Evolutionary conservation across 768 basidiomycete genomes (phyloP), one percentile per base, ranked within the genome.

Genomic region (Termitomyces sp.): DNA sequence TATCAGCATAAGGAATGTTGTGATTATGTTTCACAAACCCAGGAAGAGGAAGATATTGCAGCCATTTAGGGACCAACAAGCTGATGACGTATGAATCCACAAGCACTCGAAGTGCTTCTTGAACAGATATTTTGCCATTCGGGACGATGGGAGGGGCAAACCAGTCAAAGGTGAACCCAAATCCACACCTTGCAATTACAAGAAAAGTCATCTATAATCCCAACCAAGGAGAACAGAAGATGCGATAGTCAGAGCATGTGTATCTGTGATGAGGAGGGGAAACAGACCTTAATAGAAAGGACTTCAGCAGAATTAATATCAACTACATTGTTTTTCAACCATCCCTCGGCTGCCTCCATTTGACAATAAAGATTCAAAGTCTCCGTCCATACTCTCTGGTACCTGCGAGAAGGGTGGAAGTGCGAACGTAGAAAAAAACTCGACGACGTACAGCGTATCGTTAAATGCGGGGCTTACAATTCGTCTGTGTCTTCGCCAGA

Each of bases 401-500:
- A 74, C 24, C 72, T 70, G 46, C 31, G n/a, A 37, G 36, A 20
- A 13, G 50, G 31, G 16, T 47, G 48, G 16, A 20, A 26, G n/a
- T 10, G 28, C 3, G 9, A 49, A 31, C 5, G 28, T 3, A n/a
- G n/a, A 37, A 9, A 37, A 26, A 5, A 20, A 26, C 4, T 15
- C 1, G 4, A 29, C 9, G 5, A 12, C 72, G 60, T 42, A 78
- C 77, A 77, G 61, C 20, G 67, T 63, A 34, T 72, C 71, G 36
- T 70, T 73, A 60, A 81, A 81, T 1, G 77, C 75, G 50, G 77
- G 77, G 3, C 72, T 73, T 49, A 77, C 67, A 37, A 79, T 60
- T 7, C 77, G 68, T 12, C 79, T 67, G 60, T 82, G 79, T 47
- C 70, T 75, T 51, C 75, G 69, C 77, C 79, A 81, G 4, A 65